Evolutionary conservation across 2,329 filamentous ascomycete species (phyloP).

Genomic region (Fusarium coffeatum): DNA sequence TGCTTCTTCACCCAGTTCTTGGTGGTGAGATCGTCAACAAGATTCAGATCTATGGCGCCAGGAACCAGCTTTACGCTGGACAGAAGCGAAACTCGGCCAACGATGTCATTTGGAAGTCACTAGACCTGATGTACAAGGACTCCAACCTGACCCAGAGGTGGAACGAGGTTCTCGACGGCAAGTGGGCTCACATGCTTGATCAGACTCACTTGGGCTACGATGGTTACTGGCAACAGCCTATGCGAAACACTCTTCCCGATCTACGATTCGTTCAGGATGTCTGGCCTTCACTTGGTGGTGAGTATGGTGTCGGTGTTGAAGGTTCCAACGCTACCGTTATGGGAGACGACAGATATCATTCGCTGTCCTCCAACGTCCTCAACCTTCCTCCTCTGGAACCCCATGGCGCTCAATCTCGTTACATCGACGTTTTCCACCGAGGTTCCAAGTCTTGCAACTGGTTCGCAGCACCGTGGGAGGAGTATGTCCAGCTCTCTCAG

Average conservation of each 20-base stretch:
- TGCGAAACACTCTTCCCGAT: constrained; percentile 74
- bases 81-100: constrained; percentile 70
- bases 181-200: constrained; percentile 35
- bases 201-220: constrained; percentile 67
- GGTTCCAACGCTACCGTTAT: constrained; percentile 51
- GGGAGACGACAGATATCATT: constrained; percentile 62
- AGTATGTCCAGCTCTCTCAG: constrained; percentile 48
- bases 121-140: constrained; percentile 36
- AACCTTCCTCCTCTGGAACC: constrained; percentile 49
- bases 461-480: constrained; percentile 49
- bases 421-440: constrained; percentile 53
- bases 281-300: constrained; percentile 64
- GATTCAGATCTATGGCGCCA: constrained; percentile 58
- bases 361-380: constrained; percentile 56
- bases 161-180: constrained; percentile 35
- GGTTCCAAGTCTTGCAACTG: constrained; percentile 49
- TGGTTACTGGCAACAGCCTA: constrained; percentile 74
- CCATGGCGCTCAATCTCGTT: constrained; percentile 47
- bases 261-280: constrained; percentile 56
- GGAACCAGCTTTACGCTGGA: constrained; percentile 65
- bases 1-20: constrained; percentile 69
- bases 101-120: constrained; percentile 31
- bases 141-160: constrained; percentile 36
- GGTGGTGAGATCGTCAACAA: constrained; percentile 66
- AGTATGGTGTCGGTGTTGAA: constrained; percentile 51